Base-by-base conservation (phyloP, 495 filamentous ascomycete species). In the Ramalina intermedia region DNA sequence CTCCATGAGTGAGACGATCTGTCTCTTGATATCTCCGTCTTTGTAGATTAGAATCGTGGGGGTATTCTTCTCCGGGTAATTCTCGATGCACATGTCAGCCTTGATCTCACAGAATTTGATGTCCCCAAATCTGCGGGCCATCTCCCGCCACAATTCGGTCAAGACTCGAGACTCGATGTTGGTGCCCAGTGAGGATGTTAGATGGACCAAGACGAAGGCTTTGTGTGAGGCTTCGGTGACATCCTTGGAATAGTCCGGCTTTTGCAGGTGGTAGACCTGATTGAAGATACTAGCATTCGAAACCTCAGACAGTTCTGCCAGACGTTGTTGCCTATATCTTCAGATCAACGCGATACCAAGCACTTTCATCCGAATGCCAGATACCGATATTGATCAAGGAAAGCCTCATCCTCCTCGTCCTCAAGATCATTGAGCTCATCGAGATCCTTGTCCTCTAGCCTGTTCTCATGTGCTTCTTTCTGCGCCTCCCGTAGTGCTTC, bases 21-120 rank as follows among this genome's bases (percentile, higher is more conserved):
- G 90, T 63, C 75, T 86, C 58, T 78, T 75, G 46, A 99, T 93
- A 65, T 96, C 87, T 17, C 86, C 87, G 54, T 95, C 84, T 58
- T 79, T 79, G 59, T 96, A 99, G 0, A 94, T 76, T 48, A 99
- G 65, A 27, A 99, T 89, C 6, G 91, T 99, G 8, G 91, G 91
- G 43, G 87, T 93, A 59, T 96, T 96, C 46, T 74, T 73, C 60
- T 96, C 93, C 14, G 91, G 91, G 62, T 96, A 99, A 18, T 83
- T 83, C 66, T 96, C 91, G 58, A 99, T 95, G 49, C 91, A 94
- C 75, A 94, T 80, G 59, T 88, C 81, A 2, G 79, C 91, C 55
- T 80, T 73, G 41, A 99, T 96, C 66, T 99, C 87, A 62, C 89
- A 96, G 68, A 99, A 99, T 66, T 99, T 99, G 60, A 96, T 65